phyloP scores from a whole-genome alignment of 2,329 filamentous ascomycete species.

The Stemphylium lycopersici region DNA sequence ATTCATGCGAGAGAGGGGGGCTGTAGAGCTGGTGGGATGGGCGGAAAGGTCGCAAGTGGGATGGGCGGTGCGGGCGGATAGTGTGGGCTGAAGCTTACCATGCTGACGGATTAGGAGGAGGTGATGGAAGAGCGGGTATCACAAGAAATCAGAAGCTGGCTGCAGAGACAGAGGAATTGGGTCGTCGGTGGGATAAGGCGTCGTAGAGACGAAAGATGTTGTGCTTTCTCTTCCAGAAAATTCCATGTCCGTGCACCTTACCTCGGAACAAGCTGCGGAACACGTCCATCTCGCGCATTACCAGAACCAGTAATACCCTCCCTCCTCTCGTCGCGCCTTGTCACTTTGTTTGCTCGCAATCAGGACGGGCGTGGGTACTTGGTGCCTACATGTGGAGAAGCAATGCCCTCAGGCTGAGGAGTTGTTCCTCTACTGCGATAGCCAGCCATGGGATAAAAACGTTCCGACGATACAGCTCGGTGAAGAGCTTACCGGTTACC shows the following conservation, averaged over 20 bases:
- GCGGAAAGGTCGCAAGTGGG: not conserved
- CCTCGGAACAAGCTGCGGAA: slow-evolving; percentile 21
- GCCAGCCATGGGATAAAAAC: slow-evolving; percentile 16
- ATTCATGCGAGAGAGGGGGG: too few species aligned
- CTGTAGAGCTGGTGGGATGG: not conserved
- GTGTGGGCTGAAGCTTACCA: slow-evolving; percentile 21
- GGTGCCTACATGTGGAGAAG: slow-evolving; percentile 45
- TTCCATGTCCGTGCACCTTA: slow-evolving; percentile 22
- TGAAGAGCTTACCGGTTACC: slow-evolving; percentile 28
- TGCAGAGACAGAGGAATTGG: slow-evolving; percentile 16
- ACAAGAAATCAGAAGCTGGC: slow-evolving; percentile 17
- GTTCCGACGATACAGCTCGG: slow-evolving; percentile 31
- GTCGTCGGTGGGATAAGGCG: slow-evolving; percentile 5
- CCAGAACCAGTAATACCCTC: slow-evolving; percentile 6
- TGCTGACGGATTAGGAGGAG: slow-evolving; percentile 16
- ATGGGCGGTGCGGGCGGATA: not conserved
- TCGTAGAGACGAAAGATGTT: slow-evolving; percentile 14
- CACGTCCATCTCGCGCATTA: slow-evolving; percentile 14
- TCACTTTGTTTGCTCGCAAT: not conserved
- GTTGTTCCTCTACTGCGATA: slow-evolving; percentile 29
- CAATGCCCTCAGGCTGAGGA: slow-evolving; percentile 42
- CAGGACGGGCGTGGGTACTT: slow-evolving; percentile 1
- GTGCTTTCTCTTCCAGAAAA: slow-evolving; percentile 19
- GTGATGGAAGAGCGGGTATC: slow-evolving; percentile 21
- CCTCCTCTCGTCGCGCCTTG: not conserved